These are phyloP conservation scores for Colletotrichum trifolii DNA, from an alignment of 2,329 filamentous ascomycete species.

Conservation along the genomic window DNA sequence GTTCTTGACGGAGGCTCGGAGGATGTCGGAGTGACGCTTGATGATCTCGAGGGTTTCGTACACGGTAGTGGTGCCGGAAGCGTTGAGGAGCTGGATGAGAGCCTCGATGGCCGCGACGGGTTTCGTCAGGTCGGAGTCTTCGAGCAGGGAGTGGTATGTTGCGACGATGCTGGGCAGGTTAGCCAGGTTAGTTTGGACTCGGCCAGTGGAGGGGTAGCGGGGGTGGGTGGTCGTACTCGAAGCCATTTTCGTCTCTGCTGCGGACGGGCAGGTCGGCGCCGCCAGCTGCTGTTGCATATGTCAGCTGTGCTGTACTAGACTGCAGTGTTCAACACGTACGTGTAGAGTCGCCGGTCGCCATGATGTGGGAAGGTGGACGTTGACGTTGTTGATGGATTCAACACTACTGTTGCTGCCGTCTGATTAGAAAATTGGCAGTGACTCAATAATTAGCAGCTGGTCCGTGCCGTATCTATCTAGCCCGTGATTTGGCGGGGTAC, in stretches of 20 bases:
- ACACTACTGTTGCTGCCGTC: too few species aligned
- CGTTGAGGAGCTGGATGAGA: constrained; percentile 85
- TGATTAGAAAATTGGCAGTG: constrained; percentile 29
- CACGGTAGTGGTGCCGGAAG: constrained; percentile 84
- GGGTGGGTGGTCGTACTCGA: constrained; percentile 49
- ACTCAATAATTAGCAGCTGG: constrained; percentile 24
- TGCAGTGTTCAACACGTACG: constrained; percentile 11
- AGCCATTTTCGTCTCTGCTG: constrained; percentile 41
- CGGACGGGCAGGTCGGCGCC: constrained; percentile 40
- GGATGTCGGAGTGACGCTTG: constrained; percentile 77
- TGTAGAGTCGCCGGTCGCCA: constrained; percentile 31
- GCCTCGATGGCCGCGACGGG: constrained; percentile 95
- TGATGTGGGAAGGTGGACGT: background rate
- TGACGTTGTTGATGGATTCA: constrained; percentile 4
- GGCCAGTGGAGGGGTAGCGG: too few species aligned
- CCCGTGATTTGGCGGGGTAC: constrained; percentile 35
- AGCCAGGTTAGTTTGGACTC: constrained; percentile 8
- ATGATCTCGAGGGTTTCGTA: constrained; percentile 93
- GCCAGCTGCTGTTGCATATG: constrained; percentile 8
- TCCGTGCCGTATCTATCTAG: background rate
- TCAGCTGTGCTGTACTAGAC: background rate
- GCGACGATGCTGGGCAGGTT: constrained; percentile 62
- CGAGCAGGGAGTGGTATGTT: constrained; percentile 65
- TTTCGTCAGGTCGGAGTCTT: constrained; percentile 89
- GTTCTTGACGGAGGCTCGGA: constrained; percentile 85